phyloP scores from a whole-genome alignment of 2,329 filamentous ascomycete genomes.

The Grosmannia clavigera region DNA sequence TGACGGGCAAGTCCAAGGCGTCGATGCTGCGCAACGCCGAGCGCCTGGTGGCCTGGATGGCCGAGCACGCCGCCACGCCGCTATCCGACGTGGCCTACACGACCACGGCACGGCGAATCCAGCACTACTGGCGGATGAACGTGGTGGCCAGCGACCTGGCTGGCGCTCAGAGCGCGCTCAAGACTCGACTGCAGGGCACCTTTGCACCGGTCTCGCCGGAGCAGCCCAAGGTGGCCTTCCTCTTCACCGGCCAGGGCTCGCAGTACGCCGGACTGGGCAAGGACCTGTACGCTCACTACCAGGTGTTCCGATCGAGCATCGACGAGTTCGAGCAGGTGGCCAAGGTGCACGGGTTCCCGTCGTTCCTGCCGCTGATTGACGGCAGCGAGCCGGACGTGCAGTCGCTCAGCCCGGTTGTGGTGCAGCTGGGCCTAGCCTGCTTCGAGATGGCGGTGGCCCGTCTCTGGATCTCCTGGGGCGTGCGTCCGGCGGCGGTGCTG shows the following conservation, averaged over 20 bases:
- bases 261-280: conserved; percentile 39
- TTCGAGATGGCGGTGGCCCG: conserved; percentile 45
- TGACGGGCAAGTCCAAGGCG: conserved; percentile 43
- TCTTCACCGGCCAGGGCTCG: conserved; percentile 46
- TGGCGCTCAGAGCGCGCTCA: conserved; percentile 30
- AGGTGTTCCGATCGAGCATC: conserved; percentile 37
- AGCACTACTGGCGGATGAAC: conserved; percentile 44
- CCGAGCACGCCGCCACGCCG: conserved; percentile 35
- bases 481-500: conserved; percentile 41
- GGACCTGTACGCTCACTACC: conserved; percentile 34
- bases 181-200: conserved; percentile 26
- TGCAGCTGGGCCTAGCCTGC: conserved; percentile 41
- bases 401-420: conserved; percentile 34
- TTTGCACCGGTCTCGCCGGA: conserved; percentile 29
- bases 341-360: conserved; percentile 40
- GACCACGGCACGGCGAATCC: conserved; percentile 52
- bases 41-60: conserved; percentile 40
- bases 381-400: conserved; percentile 29
- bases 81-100: conserved; percentile 52
- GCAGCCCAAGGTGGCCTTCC: conserved; percentile 36
- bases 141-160: conserved; percentile 26
- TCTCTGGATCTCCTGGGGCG: conserved; percentile 44
- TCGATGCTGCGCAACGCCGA: conserved; percentile 48
- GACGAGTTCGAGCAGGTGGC: conserved; percentile 44
- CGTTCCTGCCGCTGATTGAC: conserved; percentile 39